Percentiles rank a stretch among this genome's conserved stretches.
phyloP scores from a whole-genome alignment of 495 filamentous ascomycete genomes.

The Darksidea phi region DNA sequence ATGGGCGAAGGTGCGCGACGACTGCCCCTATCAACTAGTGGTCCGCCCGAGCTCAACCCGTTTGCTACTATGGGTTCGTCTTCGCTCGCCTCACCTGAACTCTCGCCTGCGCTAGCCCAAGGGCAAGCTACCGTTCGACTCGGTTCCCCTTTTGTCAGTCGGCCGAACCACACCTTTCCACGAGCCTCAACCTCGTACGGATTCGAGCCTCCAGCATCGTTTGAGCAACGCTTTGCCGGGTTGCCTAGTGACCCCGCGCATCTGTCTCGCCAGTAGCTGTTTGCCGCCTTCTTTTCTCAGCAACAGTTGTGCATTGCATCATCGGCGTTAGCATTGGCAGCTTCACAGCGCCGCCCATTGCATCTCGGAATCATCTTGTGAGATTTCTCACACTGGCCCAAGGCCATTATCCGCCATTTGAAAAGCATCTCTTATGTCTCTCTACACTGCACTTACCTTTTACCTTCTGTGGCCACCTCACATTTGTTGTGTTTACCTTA shows the following conservation, averaged over 20 bases:
- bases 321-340: slow-evolving; percentile 30
- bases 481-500: slow-evolving; percentile 8
- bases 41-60: slow-evolving; percentile 28
- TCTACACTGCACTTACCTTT: slow-evolving; percentile 5
- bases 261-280: slow-evolving; percentile 10
- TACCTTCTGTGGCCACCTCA: neutral
- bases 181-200: slow-evolving; percentile 37
- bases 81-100: neutral
- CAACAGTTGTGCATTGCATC: slow-evolving; percentile 31
- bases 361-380: slow-evolving; percentile 15
- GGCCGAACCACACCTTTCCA: slow-evolving; percentile 40
- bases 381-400: slow-evolving; percentile 4
- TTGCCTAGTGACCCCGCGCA: slow-evolving; percentile 22
- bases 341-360: slow-evolving; percentile 7
- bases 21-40: slow-evolving; percentile 33
- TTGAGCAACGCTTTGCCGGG: slow-evolving; percentile 36
- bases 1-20: slow-evolving; percentile 41
- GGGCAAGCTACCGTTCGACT: slow-evolving; percentile 40
- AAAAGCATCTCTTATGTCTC: slow-evolving; percentile 26
- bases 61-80: slow-evolving; percentile 4
- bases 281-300: neutral
- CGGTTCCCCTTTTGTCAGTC: slow-evolving; percentile 44
- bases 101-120: slow-evolving; percentile 13
- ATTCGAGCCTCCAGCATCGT: slow-evolving; percentile 34
- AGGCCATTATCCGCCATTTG: slow-evolving; percentile 3